These are phyloP conservation scores for Pseudozyma hubeiensis DNA, from an alignment of 1,284 basidiomycete genomes.

Conservation along the genomic window DNA sequence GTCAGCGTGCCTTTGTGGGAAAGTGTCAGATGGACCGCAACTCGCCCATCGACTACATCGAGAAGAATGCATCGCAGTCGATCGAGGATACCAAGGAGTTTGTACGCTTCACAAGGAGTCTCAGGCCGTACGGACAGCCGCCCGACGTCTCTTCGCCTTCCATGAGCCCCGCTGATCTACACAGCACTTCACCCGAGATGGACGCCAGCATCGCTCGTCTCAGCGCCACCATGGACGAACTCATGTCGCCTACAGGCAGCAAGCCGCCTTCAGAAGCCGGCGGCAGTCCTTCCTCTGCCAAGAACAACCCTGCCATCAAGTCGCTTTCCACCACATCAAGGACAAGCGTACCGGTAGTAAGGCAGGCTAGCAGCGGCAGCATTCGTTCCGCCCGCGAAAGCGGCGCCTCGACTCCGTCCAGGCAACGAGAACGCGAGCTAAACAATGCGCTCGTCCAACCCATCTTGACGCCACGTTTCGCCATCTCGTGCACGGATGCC, in stretches of 20 bases:
- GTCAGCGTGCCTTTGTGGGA: slow-evolving; percentile 88
- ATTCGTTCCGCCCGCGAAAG: slow-evolving; percentile 39
- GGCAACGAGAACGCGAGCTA: slow-evolving; percentile 45
- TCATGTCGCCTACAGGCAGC: slow-evolving; percentile 45
- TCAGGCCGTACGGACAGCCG: slow-evolving; percentile 43
- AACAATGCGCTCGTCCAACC: slow-evolving; percentile 77
- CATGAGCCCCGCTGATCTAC: slow-evolving; percentile 45
- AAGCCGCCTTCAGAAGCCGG: slow-evolving; percentile 40
- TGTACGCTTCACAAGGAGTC: slow-evolving; percentile 51
- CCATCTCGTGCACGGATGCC: slow-evolving; percentile 85
- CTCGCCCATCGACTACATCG: slow-evolving; percentile 79
- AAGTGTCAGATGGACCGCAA: slow-evolving; percentile 94
- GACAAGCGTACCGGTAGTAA: slow-evolving; percentile 16
- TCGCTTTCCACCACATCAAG: slow-evolving; percentile 9
- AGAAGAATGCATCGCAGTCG: slow-evolving; percentile 69
- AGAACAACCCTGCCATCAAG: slow-evolving; percentile 23
- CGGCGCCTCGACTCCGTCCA: slow-evolving; percentile 43
- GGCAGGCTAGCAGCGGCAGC: slow-evolving; percentile 43
- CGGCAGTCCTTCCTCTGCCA: slow-evolving; percentile 39
- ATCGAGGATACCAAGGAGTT: slow-evolving; percentile 64
- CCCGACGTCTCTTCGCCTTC: slow-evolving; percentile 47
- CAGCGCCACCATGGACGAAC: slow-evolving; percentile 58
- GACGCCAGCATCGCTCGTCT: slow-evolving; percentile 58
- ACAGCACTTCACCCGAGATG: slow-evolving; percentile 53
- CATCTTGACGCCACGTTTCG: slow-evolving; percentile 92